Percentiles rank a stretch among this genome's conserved stretches.
Evolutionary conservation across 2,329 filamentous ascomycete species (phyloP).

Genomic region (Arthrobotrys sinensis): DNA sequence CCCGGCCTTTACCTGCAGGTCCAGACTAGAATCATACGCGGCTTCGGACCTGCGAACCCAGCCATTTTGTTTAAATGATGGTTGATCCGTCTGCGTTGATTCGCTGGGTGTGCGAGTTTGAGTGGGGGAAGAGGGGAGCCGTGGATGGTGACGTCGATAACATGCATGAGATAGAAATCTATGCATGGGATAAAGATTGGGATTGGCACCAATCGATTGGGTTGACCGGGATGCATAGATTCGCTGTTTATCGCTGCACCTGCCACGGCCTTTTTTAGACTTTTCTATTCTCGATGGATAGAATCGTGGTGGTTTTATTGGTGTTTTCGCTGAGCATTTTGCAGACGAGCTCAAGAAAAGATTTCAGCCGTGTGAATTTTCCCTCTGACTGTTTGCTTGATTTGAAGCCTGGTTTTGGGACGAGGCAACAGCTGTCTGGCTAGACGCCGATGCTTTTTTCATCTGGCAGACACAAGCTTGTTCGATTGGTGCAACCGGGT

Average conservation of each 20-base stretch:
- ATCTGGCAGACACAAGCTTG: conserved; percentile 18
- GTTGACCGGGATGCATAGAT: conserved; percentile 26
- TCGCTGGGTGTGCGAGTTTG: conserved; percentile 29
- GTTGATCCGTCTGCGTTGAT: conserved; percentile 41
- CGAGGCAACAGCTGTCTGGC: conserved; percentile 48
- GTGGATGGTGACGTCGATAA: conserved; percentile 52
- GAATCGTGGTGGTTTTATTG: background rate
- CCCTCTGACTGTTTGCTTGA: conserved; percentile 8
- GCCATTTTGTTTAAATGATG: conserved; percentile 36
- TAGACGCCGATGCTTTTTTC: conserved; percentile 31
- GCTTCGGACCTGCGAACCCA: conserved; percentile 14
- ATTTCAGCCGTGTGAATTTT: conserved; percentile 38
- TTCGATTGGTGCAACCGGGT: conserved; percentile 18
- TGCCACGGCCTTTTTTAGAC: conserved; percentile 31
- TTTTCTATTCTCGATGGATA: conserved; percentile 20
- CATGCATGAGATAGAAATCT: conserved; percentile 32
- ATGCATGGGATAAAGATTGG: conserved; percentile 39
- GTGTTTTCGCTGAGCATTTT: background rate
- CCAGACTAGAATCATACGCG: conserved; percentile 28
- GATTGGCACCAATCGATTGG: conserved; percentile 39
- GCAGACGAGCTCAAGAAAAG: background rate
- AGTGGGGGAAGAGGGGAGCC: conserved; percentile 37
- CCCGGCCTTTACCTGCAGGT: conserved; percentile 42
- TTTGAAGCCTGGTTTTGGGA: background rate
- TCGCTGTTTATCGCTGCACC: conserved; percentile 44